Percentiles rank a stretch among this genome's conserved stretches.
Conservation (phyloP, 2,329 filamentous ascomycete genomes). For the Cladophialophora yegresii region DNA sequence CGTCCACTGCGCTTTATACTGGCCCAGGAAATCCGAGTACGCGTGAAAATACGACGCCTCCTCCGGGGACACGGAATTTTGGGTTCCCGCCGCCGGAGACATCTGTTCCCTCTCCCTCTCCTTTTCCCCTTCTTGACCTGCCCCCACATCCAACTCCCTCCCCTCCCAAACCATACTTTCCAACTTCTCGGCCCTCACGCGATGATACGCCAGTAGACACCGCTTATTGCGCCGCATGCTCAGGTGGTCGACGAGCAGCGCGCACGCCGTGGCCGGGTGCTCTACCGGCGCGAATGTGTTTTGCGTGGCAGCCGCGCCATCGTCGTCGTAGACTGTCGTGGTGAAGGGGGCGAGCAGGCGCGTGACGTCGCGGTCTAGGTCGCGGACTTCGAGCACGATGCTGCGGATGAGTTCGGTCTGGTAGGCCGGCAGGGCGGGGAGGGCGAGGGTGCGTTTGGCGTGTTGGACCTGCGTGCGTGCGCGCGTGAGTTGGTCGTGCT, state of each 20-base stretch:
- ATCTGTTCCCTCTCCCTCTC: slow-evolving; percentile 42
- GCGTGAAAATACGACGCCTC: slow-evolving; percentile 95
- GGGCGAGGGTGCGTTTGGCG: slow-evolving; percentile 88
- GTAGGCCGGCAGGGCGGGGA: slow-evolving; percentile 84
- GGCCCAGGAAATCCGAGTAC: slow-evolving; percentile 88
- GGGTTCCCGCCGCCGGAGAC: slow-evolving; percentile 55
- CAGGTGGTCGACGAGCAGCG: slow-evolving; percentile 87
- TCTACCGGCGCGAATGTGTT: slow-evolving; percentile 81
- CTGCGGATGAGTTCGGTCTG: slow-evolving; percentile 87
- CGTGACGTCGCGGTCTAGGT: slow-evolving; percentile 82
- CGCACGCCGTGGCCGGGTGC: slow-evolving; percentile 81
- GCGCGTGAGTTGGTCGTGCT: background rate
- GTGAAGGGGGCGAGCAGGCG: slow-evolving; percentile 75
- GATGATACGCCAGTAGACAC: slow-evolving; percentile 91
- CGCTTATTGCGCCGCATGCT: slow-evolving; percentile 96
- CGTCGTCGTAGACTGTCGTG: slow-evolving; percentile 16
- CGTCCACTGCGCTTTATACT: slow-evolving; percentile 97
- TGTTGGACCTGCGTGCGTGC: slow-evolving; percentile 71
- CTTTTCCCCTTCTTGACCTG: background rate
- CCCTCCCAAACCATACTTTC: slow-evolving; percentile 94
- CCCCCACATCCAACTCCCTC: slow-evolving; percentile 61
- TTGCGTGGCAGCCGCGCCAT: slow-evolving; percentile 43
- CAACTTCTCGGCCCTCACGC: slow-evolving; percentile 83
- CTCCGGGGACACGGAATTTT: slow-evolving; percentile 85
- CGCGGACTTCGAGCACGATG: slow-evolving; percentile 86